A percentile compares a stretch with the other conserved stretches of the same genome.
These are phyloP conservation scores for Neurospora discreta DNA, from an alignment of 495 filamentous ascomycete genomes.

Conservation along the genomic window DNA sequence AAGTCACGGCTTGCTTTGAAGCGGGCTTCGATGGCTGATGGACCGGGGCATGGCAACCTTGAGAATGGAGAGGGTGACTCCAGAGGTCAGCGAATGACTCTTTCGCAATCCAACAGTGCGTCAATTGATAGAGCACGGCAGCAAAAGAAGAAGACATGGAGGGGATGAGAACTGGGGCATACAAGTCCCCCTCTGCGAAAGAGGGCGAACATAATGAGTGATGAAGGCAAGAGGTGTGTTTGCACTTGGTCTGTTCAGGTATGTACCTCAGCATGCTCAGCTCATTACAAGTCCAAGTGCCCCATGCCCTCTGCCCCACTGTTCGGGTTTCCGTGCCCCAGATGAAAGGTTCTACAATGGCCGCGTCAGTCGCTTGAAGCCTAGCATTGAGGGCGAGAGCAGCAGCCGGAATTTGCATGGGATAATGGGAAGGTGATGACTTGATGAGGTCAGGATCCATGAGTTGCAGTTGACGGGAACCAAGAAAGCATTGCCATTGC, in stretches of 20 bases:
- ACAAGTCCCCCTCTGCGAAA: background rate
- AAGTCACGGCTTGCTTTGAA: background rate
- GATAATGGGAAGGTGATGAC: background rate
- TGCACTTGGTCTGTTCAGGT: background rate
- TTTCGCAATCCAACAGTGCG: background rate
- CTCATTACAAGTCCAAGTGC: background rate
- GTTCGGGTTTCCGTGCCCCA: background rate
- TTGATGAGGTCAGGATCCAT: background rate
- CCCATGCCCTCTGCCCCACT: background rate
- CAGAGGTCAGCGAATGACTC: background rate
- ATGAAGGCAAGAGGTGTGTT: background rate
- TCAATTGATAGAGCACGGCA: background rate
- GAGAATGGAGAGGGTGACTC: background rate
- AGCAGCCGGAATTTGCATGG: background rate
- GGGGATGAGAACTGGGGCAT: background rate
- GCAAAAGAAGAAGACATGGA: background rate
- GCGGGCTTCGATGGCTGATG: background rate
- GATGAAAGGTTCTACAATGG: background rate
- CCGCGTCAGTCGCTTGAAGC: background rate
- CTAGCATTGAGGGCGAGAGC: background rate
- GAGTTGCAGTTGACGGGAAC: background rate
- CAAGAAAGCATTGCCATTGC: background rate
- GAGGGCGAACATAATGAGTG: background rate
- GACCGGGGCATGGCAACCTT: background rate
- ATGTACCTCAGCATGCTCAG: background rate